A percentile compares a stretch with the other conserved stretches of the same genome.
phyloP scores from a whole-genome alignment of 2,329 filamentous ascomycete genomes.

The Diaporthe citriasiana region DNA sequence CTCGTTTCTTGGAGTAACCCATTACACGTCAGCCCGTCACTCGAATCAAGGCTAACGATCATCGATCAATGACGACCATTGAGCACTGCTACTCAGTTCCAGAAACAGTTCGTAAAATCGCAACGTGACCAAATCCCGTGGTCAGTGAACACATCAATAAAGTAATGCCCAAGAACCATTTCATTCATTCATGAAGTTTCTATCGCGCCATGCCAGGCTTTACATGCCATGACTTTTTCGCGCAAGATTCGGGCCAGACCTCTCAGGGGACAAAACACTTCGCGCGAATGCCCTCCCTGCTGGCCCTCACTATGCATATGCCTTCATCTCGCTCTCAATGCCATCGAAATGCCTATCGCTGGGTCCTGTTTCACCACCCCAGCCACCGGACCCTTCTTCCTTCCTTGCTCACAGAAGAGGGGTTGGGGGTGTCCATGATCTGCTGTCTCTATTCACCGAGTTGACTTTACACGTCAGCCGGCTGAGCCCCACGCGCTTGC shows the following conservation, averaged over 20 bases:
- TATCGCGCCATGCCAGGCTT: neutral
- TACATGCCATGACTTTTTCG: neutral
- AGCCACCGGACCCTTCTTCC: neutral
- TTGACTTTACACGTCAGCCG: neutral
- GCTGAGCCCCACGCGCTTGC: neutral
- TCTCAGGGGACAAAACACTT: neutral
- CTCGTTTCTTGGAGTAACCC: neutral
- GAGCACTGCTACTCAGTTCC: neutral
- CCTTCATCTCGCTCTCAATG: neutral
- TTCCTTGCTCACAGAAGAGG: neutral
- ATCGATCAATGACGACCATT: neutral
- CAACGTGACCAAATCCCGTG: neutral
- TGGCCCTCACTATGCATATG: neutral
- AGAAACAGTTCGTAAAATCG: neutral
- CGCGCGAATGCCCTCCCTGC: too few relatives aligned
- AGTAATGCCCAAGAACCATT: neutral
- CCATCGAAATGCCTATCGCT: neutral
- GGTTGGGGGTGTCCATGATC: neutral
- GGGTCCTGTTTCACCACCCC: conserved; percentile 26
- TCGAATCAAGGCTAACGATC: neutral
- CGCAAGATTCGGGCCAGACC: neutral
- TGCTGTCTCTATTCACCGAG: conserved; percentile 2
- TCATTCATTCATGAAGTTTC: conserved; percentile 16
- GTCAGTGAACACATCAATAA: too few relatives aligned
- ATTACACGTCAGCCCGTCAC: neutral